These are phyloP conservation scores for Epichloe elymi DNA, from an alignment of 2,329 filamentous ascomycete genomes.

Conservation along the genomic window DNA sequence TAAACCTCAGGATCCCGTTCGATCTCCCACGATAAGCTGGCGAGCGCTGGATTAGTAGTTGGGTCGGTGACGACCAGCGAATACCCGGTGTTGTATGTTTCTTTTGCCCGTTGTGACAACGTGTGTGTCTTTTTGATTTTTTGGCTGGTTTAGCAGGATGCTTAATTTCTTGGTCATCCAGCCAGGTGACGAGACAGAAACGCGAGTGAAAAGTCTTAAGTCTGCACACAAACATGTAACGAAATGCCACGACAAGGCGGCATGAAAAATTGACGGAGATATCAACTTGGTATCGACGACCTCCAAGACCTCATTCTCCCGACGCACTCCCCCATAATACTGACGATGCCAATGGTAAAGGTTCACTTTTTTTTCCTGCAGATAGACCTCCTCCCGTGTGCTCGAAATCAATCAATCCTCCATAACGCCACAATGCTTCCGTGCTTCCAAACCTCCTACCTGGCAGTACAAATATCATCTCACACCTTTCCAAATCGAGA, in stretches of 20 bases:
- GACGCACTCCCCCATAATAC: neutral
- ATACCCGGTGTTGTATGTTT: conserved; percentile 2
- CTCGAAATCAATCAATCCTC: conserved; percentile 1
- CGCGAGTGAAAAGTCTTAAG: too few species aligned
- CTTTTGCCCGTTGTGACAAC: neutral
- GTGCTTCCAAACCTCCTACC: conserved; percentile 13
- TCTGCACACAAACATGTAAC: too few species aligned
- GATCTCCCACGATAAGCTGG: conserved; percentile 2
- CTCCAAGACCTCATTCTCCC: neutral
- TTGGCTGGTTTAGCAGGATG: neutral
- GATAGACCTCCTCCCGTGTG: neutral
- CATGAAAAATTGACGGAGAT: neutral
- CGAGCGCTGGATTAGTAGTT: conserved; percentile 2
- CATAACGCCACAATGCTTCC: conserved; percentile 20
- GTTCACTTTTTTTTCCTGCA: neutral
- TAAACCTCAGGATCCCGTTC: conserved; percentile 1
- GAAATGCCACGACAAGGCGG: neutral
- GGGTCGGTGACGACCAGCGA: conserved; percentile 4
- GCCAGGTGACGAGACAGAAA: too few species aligned
- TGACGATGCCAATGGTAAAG: neutral
- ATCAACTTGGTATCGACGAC: neutral
- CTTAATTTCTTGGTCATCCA: too few species aligned
- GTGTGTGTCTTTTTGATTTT: neutral
- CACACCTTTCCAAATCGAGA: conserved; percentile 10
- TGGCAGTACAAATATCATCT: neutral